A percentile compares a stretch with the other conserved stretches of the same genome.
These are phyloP conservation scores for Lactifluus volemus DNA, from an alignment of 768 basidiomycete species.

Conservation along the genomic window DNA sequence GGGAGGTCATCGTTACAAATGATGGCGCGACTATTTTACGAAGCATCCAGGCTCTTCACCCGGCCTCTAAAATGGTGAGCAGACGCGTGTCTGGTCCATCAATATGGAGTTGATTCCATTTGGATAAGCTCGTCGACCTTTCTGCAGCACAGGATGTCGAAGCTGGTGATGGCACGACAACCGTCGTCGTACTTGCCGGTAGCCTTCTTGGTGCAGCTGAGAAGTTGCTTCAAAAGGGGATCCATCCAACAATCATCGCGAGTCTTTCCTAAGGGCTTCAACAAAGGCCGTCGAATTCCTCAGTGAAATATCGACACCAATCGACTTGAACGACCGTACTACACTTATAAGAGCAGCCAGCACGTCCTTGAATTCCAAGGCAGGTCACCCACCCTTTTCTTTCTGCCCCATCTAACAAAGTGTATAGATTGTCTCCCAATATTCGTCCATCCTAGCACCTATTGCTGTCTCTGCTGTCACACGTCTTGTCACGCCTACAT, in stretches of 20 bases:
- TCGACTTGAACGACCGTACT: constrained; percentile 82
- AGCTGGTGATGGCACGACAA: constrained; percentile 97
- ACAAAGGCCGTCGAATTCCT: constrained; percentile 90
- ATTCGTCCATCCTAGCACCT: constrained; percentile 95
- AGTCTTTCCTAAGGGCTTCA: constrained; percentile 90
- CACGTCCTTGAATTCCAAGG: constrained; percentile 95
- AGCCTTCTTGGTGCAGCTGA: constrained; percentile 90
- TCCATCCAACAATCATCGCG: constrained; percentile 95
- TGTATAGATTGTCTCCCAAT: constrained; percentile 92
- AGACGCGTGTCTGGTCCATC: not conserved
- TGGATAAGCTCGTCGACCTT: constrained; percentile 81
- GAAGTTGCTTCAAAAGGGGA: constrained; percentile 93
- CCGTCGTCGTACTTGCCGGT: constrained; percentile 94
- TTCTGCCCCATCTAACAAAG: not conserved
- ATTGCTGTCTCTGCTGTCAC: constrained; percentile 97
- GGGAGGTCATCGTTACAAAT: constrained; percentile 96
- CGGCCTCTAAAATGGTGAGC: constrained; percentile 94
- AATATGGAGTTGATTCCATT: not conserved
- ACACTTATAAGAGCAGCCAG: constrained; percentile 86
- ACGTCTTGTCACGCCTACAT: constrained; percentile 78
- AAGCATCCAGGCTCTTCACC: constrained; percentile 92
- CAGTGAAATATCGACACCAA: constrained; percentile 84
- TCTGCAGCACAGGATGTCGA: constrained; percentile 98
- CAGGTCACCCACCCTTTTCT: constrained; percentile 24
- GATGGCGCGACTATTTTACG: constrained; percentile 98